Evolutionary conservation across 495 filamentous ascomycete species (phyloP), one percentile per base, ranked within the genome.

Genomic region (Lichenothelia convexa): DNA sequence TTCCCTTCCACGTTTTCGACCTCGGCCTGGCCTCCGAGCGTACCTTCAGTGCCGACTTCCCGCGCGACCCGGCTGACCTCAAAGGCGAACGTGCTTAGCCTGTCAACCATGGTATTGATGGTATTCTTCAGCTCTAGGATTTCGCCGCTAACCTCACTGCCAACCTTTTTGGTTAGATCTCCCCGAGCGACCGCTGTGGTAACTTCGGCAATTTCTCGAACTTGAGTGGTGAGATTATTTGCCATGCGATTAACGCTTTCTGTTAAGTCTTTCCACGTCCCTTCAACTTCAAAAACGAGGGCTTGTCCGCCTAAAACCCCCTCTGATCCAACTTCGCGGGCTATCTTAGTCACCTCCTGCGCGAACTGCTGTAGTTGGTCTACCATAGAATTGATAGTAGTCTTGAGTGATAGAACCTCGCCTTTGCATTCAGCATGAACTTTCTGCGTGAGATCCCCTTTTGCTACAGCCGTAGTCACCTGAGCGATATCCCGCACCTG

Each of bases 221-320:
- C 89, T 57, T 99, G 89, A 0, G 87, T 94, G 2, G 89, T 99
- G 39, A 99, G 61, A 53, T 95, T 95, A 68, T 86, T 93, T 50
- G 89, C 89, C 87, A 99, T 94, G 30, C 85, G 79, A 57, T 97
- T 97, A 56, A 97, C 89, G 46, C 93, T 95, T 49, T 93, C 85
- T 5, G 89, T 97, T 38, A 97, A 61, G 53, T 93, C 84, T 54
- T 85, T 80, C 89, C 89, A 97, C 19, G 86, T 94, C 32, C 89
- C 89, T 58, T 97, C 82, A 6, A 97, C 89, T 53, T 93, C 87
- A 50, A 93, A 85, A 12, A 97, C 89, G 13, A 83, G 92, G 20
- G 89, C 89, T 60, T 97, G 89, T 21, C 87, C 89, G 50, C 89
- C 89, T 3, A 97, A 70, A 32, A 86, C 77, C 48, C 89, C 89